Conservation (phyloP, 495 filamentous ascomycete species). For the Penicillium atrosanguineum region DNA sequence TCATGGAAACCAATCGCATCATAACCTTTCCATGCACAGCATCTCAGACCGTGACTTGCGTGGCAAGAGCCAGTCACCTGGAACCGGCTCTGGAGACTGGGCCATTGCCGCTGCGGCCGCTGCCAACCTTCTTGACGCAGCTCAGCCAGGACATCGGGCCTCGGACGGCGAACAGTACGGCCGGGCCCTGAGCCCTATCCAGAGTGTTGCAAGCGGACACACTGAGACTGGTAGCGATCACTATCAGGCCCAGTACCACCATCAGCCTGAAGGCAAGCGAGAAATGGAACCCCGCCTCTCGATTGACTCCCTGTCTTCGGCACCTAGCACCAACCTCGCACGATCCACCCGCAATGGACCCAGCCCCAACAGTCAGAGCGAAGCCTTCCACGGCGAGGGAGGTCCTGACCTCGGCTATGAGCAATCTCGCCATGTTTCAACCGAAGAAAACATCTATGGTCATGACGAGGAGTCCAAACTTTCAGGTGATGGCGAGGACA, state of each 20-base stretch:
- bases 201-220: slow-evolving; percentile 79
- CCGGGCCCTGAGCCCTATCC: slow-evolving; percentile 77
- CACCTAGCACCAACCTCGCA: slow-evolving; percentile 53
- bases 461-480: slow-evolving; percentile 49
- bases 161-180: slow-evolving; percentile 45
- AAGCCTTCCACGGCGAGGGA: slow-evolving; percentile 35
- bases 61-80: slow-evolving; percentile 38
- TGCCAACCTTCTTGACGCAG: slow-evolving; percentile 39
- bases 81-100: slow-evolving; percentile 47
- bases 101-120: slow-evolving; percentile 48
- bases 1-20: slow-evolving; percentile 59
- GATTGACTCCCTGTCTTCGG: slow-evolving; percentile 51
- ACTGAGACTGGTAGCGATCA: slow-evolving; percentile 28
- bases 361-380: slow-evolving; percentile 48
- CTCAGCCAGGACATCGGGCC: slow-evolving; percentile 34
- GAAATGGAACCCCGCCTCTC: slow-evolving; percentile 44
- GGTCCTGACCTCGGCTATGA: slow-evolving; percentile 43
- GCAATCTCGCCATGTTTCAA: slow-evolving; percentile 23
- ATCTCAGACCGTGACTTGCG: slow-evolving; percentile 50
- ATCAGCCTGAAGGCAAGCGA: slow-evolving; percentile 18
- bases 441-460: slow-evolving; percentile 40
- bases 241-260: slow-evolving; percentile 2
- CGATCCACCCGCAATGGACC: slow-evolving; percentile 51
- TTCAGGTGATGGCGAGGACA: slow-evolving; percentile 64
- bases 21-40: slow-evolving; percentile 51